Evolutionary conservation across 2,329 filamentous ascomycete genomes (phyloP).

Genomic region (Fusarium haematococcum): DNA sequence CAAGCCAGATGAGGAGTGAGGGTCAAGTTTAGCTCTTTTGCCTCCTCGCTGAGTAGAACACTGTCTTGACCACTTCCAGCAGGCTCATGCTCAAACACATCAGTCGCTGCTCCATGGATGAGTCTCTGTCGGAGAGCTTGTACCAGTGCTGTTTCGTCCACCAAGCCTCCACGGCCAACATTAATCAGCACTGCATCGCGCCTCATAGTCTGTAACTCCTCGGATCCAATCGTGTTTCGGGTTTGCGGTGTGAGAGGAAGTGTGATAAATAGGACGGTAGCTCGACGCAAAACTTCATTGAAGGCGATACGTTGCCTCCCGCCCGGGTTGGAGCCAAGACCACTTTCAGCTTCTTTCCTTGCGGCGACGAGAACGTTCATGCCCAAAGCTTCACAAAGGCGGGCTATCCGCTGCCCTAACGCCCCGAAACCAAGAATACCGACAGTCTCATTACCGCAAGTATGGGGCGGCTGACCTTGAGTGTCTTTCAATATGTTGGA

Average conservation of each 20-base stretch:
- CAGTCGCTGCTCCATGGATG: slow-evolving; percentile 15
- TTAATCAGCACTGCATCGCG: slow-evolving; percentile 15
- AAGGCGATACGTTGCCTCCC: background rate
- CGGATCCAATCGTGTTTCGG: background rate
- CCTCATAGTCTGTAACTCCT: background rate
- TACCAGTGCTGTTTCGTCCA: slow-evolving; percentile 11
- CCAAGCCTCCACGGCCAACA: slow-evolving; percentile 11
- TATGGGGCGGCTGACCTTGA: background rate
- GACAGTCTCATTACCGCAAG: background rate
- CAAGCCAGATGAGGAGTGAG: slow-evolving; percentile 4
- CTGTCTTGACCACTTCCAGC: background rate
- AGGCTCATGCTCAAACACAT: slow-evolving; percentile 15
- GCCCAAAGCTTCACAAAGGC: background rate
- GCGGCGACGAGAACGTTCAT: slow-evolving; percentile 2
- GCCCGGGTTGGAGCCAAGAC: background rate
- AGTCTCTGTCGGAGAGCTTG: slow-evolving; percentile 5
- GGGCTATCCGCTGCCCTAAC: background rate
- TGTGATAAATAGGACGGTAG: background rate
- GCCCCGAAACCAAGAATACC: background rate
- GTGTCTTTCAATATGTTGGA: background rate
- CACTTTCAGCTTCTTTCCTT: background rate
- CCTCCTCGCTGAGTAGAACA: background rate
- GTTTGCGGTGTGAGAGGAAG: background rate
- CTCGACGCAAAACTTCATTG: background rate
- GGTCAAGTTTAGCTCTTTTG: background rate